Evolutionary conservation across 2,329 filamentous ascomycete species (phyloP).

Genomic region (Didymella keratinophila): DNA sequence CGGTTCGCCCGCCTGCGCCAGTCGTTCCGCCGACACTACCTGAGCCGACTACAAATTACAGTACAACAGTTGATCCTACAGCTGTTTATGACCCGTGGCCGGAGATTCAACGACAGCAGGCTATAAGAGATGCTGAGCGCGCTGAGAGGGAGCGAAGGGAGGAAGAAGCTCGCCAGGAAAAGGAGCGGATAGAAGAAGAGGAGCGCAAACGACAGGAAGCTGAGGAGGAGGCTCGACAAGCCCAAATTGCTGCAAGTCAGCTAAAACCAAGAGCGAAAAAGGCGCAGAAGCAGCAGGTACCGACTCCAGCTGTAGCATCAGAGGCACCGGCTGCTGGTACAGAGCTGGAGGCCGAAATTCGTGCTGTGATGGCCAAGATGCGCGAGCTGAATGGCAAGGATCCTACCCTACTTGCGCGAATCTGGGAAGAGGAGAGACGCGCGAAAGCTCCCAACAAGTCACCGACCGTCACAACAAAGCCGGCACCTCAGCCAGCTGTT

Average conservation of each 20-base stretch:
- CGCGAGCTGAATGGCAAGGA: conserved; percentile 64
- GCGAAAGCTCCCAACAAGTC: conserved; percentile 44
- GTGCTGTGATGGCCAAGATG: conserved; percentile 65
- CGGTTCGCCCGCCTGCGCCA: conserved; percentile 21
- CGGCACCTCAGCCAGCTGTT: conserved; percentile 30
- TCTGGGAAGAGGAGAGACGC: conserved; percentile 64
- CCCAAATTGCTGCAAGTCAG: conserved; percentile 26
- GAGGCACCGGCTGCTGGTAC: conserved; percentile 6
- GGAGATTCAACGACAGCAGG: conserved; percentile 55
- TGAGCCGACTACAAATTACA: conserved; percentile 33
- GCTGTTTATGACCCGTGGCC: conserved; percentile 63
- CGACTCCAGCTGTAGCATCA: conserved; percentile 13
- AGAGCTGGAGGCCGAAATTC: conserved; percentile 60
- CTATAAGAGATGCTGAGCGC: conserved; percentile 45
- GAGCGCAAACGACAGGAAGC: conserved; percentile 34
- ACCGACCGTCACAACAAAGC: conserved; percentile 33
- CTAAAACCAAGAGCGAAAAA: conserved; percentile 31
- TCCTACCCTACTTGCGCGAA: conserved; percentile 61
- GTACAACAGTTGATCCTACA: conserved; percentile 60
- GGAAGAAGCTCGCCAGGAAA: conserved; percentile 38
- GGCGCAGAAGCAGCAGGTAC: conserved; percentile 35
- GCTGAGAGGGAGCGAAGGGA: conserved; percentile 46
- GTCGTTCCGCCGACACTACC: conserved; percentile 25
- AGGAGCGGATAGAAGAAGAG: conserved; percentile 37
- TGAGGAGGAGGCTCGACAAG: conserved; percentile 26